Evolutionary conservation across 1,139 yeast species (phyloP).

Genomic region (Hansenula sp.): DNA sequence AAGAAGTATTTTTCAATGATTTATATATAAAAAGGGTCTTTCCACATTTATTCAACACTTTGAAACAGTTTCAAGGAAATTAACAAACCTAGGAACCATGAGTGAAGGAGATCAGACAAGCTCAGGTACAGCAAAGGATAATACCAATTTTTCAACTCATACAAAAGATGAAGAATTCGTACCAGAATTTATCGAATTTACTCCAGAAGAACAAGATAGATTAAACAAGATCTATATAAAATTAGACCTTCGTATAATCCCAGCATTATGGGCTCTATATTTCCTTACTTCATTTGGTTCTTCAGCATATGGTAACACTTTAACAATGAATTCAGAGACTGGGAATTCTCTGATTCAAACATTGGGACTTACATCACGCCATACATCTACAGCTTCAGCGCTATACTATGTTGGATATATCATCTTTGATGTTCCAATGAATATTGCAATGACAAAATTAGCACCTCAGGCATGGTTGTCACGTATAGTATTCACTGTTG

Average conservation of each 20-base stretch:
- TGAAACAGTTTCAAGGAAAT: too few species aligned
- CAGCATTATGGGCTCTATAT: constrained; percentile 79
- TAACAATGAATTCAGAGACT: constrained; percentile 67
- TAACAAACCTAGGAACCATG: too few species aligned
- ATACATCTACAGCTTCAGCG: constrained; percentile 74
- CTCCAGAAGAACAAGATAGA: constrained; percentile 27
- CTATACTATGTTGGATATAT: constrained; percentile 80
- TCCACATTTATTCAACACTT: too few species aligned
- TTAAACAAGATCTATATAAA: constrained; percentile 61
- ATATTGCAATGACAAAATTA: constrained; percentile 74
- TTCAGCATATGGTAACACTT: constrained; percentile 71
- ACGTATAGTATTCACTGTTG: constrained; percentile 73
- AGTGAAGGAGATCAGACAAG: too few species aligned
- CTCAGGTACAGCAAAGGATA: too few species aligned
- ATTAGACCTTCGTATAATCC: constrained; percentile 68
- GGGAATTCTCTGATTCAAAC: constrained; percentile 61
- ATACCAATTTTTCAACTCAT: not conserved
- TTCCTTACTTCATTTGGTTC: constrained; percentile 78
- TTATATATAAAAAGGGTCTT: too few species aligned
- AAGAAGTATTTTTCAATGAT: too few species aligned
- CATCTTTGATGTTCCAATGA: constrained; percentile 85
- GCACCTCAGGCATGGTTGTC: constrained; percentile 86
- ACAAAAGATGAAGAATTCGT: constrained; percentile 5
- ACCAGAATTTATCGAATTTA: constrained; percentile 9
- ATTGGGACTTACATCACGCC: constrained; percentile 47